A percentile compares a stretch with the other conserved stretches of the same genome.
phyloP scores from a whole-genome alignment of 352 stramenopile species.

The Phytopythium delawarense region DNA sequence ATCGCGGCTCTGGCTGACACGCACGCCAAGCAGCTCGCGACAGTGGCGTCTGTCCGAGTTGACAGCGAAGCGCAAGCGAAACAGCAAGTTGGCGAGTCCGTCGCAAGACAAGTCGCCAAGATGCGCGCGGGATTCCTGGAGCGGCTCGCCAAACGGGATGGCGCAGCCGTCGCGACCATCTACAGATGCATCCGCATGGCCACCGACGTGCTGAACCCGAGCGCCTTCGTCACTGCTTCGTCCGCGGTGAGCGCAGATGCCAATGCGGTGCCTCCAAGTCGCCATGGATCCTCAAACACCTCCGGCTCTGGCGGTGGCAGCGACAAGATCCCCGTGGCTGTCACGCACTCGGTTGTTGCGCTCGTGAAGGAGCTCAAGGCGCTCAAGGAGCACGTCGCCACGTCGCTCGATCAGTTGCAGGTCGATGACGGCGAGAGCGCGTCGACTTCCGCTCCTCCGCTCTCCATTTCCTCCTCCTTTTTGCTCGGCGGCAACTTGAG shows the following conservation, averaged over 20 bases:
- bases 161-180: conserved; percentile 51
- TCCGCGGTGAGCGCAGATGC: background rate
- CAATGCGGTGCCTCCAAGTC: background rate
- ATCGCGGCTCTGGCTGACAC: background rate
- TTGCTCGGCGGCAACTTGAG: background rate
- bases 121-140: conserved; percentile 37
- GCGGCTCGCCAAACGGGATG: conserved; percentile 52
- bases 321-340: conserved; percentile 44
- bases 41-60: background rate
- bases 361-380: conserved; percentile 72
- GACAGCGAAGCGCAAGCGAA: conserved; percentile 1
- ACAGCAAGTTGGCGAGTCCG: background rate
- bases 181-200: conserved; percentile 65
- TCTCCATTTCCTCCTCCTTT: conserved; percentile 16
- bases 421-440: conserved; percentile 15
- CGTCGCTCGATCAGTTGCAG: conserved; percentile 49
- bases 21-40: conserved; percentile 3
- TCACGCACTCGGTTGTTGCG: conserved; percentile 53
- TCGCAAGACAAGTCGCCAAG: conserved; percentile 1
- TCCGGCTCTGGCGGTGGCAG: background rate
- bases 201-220: conserved; percentile 61
- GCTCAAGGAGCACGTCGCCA: conserved; percentile 61
- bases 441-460: conserved; percentile 8
- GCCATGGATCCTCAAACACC: background rate
- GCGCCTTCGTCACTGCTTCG: conserved; percentile 14